A percentile compares a stretch with the other conserved stretches of the same genome.
Conservation (phyloP, 768 basidiomycete genomes). For the Cystobasidium ongulense region DNA sequence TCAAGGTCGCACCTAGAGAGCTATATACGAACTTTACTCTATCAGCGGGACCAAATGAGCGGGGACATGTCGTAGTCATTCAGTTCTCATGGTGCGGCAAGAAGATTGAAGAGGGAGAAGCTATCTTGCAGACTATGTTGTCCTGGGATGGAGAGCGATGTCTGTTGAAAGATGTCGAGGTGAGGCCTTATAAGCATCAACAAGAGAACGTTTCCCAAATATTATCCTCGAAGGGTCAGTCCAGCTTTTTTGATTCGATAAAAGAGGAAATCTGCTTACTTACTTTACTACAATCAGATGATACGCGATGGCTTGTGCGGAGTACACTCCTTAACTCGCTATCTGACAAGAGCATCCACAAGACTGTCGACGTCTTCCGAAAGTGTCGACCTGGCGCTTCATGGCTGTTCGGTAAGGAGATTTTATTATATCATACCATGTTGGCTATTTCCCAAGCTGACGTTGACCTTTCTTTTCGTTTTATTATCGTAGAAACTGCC, state of each 20-base stretch:
- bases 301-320: slow-evolving; percentile 84
- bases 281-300: slow-evolving; percentile 53
- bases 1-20: slow-evolving; percentile 77
- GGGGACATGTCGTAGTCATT: slow-evolving; percentile 72
- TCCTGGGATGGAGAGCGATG: slow-evolving; percentile 83
- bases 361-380: slow-evolving; percentile 71
- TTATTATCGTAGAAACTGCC: slow-evolving; percentile 52
- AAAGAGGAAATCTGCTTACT: neutral
- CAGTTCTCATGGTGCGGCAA: slow-evolving; percentile 84
- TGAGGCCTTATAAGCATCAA: slow-evolving; percentile 79
- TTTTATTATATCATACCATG: neutral
- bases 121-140: slow-evolving; percentile 70
- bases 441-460: neutral
- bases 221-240: slow-evolving; percentile 49
- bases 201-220: slow-evolving; percentile 89
- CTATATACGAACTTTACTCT: slow-evolving; percentile 83
- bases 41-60: slow-evolving; percentile 70
- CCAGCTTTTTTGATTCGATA: neutral
- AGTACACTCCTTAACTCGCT: slow-evolving; percentile 73
- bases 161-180: slow-evolving; percentile 78
- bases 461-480: neutral
- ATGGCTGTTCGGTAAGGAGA: slow-evolving; percentile 59
- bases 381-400: slow-evolving; percentile 83
- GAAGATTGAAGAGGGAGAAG: slow-evolving; percentile 58
- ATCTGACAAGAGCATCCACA: slow-evolving; percentile 74